Evolutionary conservation across 2,329 filamentous ascomycete genomes (phyloP), one percentile per base, ranked within the genome.

Genomic region (Diaporthe caulivora): DNA sequence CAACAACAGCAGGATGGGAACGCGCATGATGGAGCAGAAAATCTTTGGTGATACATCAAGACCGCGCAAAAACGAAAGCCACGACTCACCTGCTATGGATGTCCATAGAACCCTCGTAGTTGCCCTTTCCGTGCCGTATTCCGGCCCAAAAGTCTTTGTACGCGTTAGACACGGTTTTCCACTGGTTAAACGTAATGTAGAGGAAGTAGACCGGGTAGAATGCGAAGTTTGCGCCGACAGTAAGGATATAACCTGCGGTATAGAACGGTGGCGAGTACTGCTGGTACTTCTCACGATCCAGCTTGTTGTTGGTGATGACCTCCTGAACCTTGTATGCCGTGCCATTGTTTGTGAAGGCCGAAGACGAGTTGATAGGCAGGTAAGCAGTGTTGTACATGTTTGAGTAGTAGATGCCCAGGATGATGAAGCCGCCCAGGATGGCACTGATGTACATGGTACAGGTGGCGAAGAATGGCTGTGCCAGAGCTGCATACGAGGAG

Each of bases 331-430:
- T 81, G 74, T 86, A 88, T 0, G 78, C 76, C 0, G 78, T 82
- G 2, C 82, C 85, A 4, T 83, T 82, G 72, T 88, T 86, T 62
- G 85, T 83, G 53, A 86, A 88, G 26, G 85, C 85, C 0, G 80
- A 80, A 1, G 82, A 83, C 0, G 84, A 84, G 79, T 88, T 88
- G 77, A 87, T 86, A 9, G 86, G 86, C 5, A 88, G 80, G 55
- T 85, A 88, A 0, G 81, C 84, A 0, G 85, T 83, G 72, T 83
- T 81, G 75, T 83, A 84, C 40, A 83, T 83, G 74, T 87, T 87
- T 40, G 57, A 80, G 78, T 84, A 86, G 78, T 83, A 85, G 49
- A 86, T 83, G 24, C 74, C 82, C 8, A 85, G 76, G 58, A 86
- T 84, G n/a, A 85, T 79, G 6, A 82, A 69, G 0, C 81, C 84